Evolutionary conservation across 176 grass and related monocot genomes (phyloP).

Genomic region (Leersia perrieri): DNA sequence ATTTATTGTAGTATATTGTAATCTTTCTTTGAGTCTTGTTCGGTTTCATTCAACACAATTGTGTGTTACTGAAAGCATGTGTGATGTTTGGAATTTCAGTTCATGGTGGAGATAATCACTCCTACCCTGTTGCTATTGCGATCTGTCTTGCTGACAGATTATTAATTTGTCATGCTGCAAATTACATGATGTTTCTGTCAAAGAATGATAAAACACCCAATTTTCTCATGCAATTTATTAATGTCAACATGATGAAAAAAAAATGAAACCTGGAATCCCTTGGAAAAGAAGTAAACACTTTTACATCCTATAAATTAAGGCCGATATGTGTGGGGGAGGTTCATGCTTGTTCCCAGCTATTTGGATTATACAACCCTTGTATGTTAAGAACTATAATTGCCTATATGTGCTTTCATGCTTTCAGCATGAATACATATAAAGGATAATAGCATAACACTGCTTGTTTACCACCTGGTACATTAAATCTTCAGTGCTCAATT

Average conservation of each 20-base stretch:
- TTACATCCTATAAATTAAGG: too few species aligned
- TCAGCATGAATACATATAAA: background rate
- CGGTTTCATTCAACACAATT: conserved; percentile 16
- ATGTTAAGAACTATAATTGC: background rate
- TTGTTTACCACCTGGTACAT: background rate
- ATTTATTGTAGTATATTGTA: conserved; percentile 42
- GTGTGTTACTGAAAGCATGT: conserved; percentile 23
- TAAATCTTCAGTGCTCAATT: background rate
- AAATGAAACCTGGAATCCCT: background rate
- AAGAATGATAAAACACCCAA: background rate
- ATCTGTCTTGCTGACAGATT: background rate
- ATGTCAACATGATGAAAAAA: background rate
- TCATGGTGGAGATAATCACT: background rate
- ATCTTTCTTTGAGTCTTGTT: conserved; percentile 10
- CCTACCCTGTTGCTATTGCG: background rate
- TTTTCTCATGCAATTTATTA: background rate
- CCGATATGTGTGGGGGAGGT: too few species aligned
- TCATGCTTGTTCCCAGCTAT: too few species aligned
- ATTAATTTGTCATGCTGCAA: background rate
- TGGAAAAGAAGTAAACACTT: background rate
- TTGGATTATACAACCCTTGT: background rate
- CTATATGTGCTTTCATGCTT: background rate
- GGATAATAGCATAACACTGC: background rate
- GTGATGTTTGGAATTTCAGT: conserved; percentile 13
- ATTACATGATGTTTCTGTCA: background rate